Evolutionary conservation across 2,329 filamentous ascomycete species (phyloP), one percentile per base, ranked within the genome.

Genomic region (Aureobasidium sp.): DNA sequence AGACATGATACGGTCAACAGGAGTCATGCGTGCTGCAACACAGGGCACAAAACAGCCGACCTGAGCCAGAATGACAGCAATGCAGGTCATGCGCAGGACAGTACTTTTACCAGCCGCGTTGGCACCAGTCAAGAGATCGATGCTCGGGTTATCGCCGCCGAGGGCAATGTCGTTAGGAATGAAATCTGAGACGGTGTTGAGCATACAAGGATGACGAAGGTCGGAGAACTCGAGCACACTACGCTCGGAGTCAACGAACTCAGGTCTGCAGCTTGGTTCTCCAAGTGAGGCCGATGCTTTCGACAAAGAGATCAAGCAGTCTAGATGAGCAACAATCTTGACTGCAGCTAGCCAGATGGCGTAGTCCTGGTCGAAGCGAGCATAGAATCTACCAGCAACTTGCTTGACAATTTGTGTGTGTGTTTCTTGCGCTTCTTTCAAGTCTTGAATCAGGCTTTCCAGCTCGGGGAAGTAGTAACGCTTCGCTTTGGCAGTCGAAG

Each of bases 81-180:
- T 86, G 70, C 94, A 99, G 2, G 93, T 95, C 94, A 97, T 97
- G 71, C 94, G 86, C 36, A 99, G 82, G 47, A 99, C 85, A 1
- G 94, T 99, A 1, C 94, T 97, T 77, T 99, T 99, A 71, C 94
- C 94, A 53, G 94, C 94, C 9, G 94, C 94, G 71, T 99, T 99
- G 64, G 94, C 94, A 72, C 94, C 94, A 1, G 94, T 99, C 42
- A 99, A 83, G 34, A 99, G 80, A 68, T 90, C 91, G 68, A 99
- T 93, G 69, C 93, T 97, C 59, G 91, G 81, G 8, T 82, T 80
- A 10, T 87, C 80, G 6, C 94, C 94, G 64, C 94, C 94, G 3
- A 99, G 85, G 63, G 85, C 85, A 66, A 99, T 85, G 71, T 97
- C 89, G 70, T 99, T 99, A 4, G 94, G 94, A 64, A 99, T 99